phyloP scores from a whole-genome alignment of 306 rosid genomes.

The Cucurbita moschata region DNA sequence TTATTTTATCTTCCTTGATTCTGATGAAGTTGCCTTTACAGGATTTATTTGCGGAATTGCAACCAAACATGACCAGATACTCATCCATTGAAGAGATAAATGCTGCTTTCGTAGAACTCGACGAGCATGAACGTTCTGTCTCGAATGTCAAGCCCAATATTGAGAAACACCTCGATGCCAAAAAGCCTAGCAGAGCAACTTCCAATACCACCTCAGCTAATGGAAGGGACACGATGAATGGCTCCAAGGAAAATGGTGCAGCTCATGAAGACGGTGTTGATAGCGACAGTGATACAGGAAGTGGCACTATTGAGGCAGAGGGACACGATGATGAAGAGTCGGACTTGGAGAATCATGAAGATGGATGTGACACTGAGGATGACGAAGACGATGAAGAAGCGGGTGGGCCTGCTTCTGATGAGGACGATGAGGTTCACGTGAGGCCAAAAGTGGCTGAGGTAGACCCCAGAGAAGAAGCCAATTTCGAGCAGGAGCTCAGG shows the following conservation, averaged over 20 bases:
- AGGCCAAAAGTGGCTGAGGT: conserved; percentile 73
- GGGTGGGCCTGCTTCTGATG: conserved; percentile 75
- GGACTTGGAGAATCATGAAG: conserved; percentile 73
- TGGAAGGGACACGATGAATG: conserved; percentile 48
- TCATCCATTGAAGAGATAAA: conserved; percentile 67
- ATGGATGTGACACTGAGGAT: conserved; percentile 70
- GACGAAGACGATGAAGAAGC: conserved; percentile 60
- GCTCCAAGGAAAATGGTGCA: conserved; percentile 45
- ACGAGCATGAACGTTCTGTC: conserved; percentile 54
- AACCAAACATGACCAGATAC: conserved; percentile 82
- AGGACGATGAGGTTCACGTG: conserved; percentile 90
- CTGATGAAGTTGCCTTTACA: conserved; percentile 20
- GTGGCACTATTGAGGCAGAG: conserved; percentile 57
- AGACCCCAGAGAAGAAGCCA: conserved; percentile 89
- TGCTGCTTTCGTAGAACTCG: conserved; percentile 78
- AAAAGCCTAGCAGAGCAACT: conserved; percentile 42
- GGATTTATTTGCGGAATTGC: conserved; percentile 93
- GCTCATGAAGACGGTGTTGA: conserved; percentile 50
- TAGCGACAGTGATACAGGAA: conserved; percentile 76
- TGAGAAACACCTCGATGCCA: conserved; percentile 64
- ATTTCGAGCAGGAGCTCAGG: conserved; percentile 79
- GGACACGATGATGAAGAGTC: conserved; percentile 71
- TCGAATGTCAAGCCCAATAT: conserved; percentile 47
- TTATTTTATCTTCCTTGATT: neutral
- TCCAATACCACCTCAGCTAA: conserved; percentile 29